Percentiles rank a stretch among this genome's conserved stretches.
These are phyloP conservation scores for Xylariaceae sp. DNA, from an alignment of 2,329 filamentous ascomycete genomes.

Conservation along the genomic window DNA sequence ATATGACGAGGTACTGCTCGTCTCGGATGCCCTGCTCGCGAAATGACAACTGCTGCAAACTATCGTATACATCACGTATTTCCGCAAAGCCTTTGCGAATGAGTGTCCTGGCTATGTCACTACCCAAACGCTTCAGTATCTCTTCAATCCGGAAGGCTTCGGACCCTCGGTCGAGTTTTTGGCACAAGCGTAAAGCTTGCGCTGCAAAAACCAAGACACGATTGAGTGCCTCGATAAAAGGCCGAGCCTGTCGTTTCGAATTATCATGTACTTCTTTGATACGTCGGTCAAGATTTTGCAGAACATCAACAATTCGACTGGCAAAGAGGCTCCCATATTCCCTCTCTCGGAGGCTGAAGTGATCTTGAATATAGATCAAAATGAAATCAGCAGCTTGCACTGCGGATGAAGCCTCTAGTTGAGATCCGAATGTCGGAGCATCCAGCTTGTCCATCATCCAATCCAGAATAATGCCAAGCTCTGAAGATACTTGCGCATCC, in stretches of 20 bases:
- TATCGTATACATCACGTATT: conserved; percentile 44
- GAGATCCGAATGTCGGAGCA: conserved; percentile 12
- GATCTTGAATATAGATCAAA: conserved; percentile 44
- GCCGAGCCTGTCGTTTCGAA: conserved; percentile 21
- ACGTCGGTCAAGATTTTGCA: conserved; percentile 39
- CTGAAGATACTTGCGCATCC: conserved; percentile 56
- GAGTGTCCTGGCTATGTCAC: conserved; percentile 38
- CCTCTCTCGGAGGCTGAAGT: conserved; percentile 37
- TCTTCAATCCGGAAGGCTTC: conserved; percentile 46
- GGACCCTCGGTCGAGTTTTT: conserved; percentile 29
- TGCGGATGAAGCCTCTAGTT: conserved; percentile 15
- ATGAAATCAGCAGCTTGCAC: conserved; percentile 42
- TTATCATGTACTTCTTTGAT: conserved; percentile 25
- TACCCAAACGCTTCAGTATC: conserved; percentile 41
- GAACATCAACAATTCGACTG: conserved; percentile 40
- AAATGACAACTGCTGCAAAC: conserved; percentile 41
- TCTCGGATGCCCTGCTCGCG: conserved; percentile 51
- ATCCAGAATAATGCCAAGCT: conserved; percentile 59
- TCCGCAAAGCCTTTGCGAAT: conserved; percentile 39
- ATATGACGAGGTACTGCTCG: conserved; percentile 43
- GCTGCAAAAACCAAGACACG: conserved; percentile 36
- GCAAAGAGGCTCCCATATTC: conserved; percentile 39
- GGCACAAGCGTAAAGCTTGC: conserved; percentile 42
- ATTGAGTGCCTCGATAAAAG: conserved; percentile 35
- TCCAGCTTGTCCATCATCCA: conserved; percentile 47